These are phyloP conservation scores for Penicillium corylophilum DNA, from an alignment of 2,329 filamentous ascomycete genomes.

Conservation along the genomic window DNA sequence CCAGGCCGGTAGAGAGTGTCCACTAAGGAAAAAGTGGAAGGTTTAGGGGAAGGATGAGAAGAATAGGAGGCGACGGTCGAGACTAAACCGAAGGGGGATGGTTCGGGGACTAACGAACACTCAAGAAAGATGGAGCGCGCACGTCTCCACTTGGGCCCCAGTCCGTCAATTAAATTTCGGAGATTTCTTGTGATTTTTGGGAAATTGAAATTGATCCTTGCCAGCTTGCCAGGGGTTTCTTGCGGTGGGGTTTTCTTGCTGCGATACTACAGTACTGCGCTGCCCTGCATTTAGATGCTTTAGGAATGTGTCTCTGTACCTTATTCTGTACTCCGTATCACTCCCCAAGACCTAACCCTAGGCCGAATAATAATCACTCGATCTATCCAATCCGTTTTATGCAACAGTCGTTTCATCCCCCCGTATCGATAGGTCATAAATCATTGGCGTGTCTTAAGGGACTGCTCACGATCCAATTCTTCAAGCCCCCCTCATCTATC, in stretches of 20 bases:
- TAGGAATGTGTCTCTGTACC: neutral
- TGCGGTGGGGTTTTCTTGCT: neutral
- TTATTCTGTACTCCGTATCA: too few relatives aligned
- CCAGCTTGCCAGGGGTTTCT: neutral
- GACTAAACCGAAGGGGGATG: constrained; percentile 19
- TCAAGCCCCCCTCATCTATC: neutral
- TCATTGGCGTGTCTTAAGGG: neutral
- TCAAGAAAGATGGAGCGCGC: neutral
- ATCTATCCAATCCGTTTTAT: constrained; percentile 6
- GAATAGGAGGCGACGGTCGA: constrained; percentile 12
- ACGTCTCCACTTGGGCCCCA: constrained; percentile 12
- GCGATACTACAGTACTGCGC: neutral
- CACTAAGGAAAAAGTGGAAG: constrained; percentile 40
- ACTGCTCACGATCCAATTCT: neutral
- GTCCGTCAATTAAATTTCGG: constrained; percentile 17
- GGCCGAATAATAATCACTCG: neutral
- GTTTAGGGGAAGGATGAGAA: constrained; percentile 50
- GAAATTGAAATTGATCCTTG: constrained; percentile 3
- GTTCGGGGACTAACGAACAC: constrained; percentile 10
- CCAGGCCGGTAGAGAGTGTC: neutral
- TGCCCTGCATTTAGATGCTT: neutral
- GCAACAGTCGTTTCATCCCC: constrained; percentile 3
- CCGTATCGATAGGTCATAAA: neutral
- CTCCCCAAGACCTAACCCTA: neutral
- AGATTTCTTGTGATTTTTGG: constrained; percentile 4